Base-by-base conservation (phyloP, 768 basidiomycete genomes). In the Auriscalpium vulgare region DNA sequence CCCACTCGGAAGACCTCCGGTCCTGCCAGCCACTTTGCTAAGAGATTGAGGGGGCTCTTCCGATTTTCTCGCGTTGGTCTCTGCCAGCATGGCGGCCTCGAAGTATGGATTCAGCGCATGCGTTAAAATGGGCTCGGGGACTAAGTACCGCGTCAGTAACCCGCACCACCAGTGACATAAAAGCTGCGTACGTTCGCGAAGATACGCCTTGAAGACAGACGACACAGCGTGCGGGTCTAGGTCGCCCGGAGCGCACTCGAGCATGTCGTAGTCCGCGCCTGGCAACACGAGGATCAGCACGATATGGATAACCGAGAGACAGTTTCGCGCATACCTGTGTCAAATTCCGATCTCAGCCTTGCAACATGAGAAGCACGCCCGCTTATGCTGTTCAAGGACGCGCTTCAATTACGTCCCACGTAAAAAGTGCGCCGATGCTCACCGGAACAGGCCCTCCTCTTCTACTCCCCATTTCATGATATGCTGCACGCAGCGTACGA, bases 161-260 rank as follows among this genome's bases (percentile, higher is more conserved):
- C 14, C 16, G 17, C 16, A 34, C 16, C 47, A 48, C 47, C 13
- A 17, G 40, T 29, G 36, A 23, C 16, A 55, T n/a, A 51, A 63
- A 37, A 49, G 37, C 13, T 8, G 78, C 94, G 75, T 71, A 95
- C 94, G 74, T 79, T 97, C 93, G 55, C 95, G 87, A 45, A 97
- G 75, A 68, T 84, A 97, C 1, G 91, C 87, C 69, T 95, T 97
- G 74, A 95, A 97, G 35, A 95, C 74, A 23, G 91, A 90, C 17
- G 94, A 85, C 8, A 97, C 94, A 1, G 92, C 91, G 68, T 97
- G 93, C 48, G 95, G 95, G 66, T 97, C 95, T 37, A 97, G 72
- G 65, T 97, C 93, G 8, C 88, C 83, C 23, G 92, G 93, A 50
- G 80, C 79, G 59, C 85, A 88, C 59, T 82, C 80, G 43, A 77